Evolutionary conservation across 2,329 filamentous ascomycete species (phyloP).

Genomic region (Meredithiella fracta): DNA sequence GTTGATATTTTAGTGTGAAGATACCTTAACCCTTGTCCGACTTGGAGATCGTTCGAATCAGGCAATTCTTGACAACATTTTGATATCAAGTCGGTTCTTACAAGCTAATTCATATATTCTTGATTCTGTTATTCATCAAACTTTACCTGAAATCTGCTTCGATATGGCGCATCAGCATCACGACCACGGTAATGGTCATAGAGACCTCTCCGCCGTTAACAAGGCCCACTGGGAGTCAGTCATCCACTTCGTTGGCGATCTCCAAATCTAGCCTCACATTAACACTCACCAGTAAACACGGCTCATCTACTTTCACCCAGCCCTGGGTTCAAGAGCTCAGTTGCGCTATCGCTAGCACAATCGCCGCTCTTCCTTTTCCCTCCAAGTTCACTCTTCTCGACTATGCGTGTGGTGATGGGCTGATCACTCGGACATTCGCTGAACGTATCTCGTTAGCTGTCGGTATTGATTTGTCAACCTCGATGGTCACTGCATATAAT

Average conservation of each 20-base stretch:
- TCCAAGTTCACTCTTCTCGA: not conserved
- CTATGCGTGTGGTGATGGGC: slow-evolving; percentile 1
- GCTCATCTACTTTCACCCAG: not conserved
- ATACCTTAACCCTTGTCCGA: no score
- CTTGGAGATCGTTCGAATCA: no score
- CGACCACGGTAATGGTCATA: not conserved
- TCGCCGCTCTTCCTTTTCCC: not conserved
- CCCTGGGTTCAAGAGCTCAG: not conserved
- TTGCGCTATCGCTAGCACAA: not conserved
- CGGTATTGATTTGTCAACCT: not conserved
- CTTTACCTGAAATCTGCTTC: no score
- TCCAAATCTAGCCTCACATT: not conserved
- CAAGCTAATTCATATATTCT: no score
- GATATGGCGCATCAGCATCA: not conserved
- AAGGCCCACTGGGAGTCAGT: not conserved
- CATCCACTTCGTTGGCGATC: no score
- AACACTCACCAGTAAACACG: not conserved
- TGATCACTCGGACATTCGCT: not conserved
- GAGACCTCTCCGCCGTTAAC: not conserved
- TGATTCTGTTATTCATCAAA: no score
- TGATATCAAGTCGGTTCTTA: no score
- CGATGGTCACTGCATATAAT: not conserved
- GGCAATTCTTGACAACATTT: no score
- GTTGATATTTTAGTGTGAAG: no score
- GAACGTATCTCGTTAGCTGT: not conserved